Percentiles rank a stretch among this genome's conserved stretches.
These are phyloP conservation scores for Pythium pyrilobum DNA, from an alignment of 352 stramenopile species.

Conservation along the genomic window DNA sequence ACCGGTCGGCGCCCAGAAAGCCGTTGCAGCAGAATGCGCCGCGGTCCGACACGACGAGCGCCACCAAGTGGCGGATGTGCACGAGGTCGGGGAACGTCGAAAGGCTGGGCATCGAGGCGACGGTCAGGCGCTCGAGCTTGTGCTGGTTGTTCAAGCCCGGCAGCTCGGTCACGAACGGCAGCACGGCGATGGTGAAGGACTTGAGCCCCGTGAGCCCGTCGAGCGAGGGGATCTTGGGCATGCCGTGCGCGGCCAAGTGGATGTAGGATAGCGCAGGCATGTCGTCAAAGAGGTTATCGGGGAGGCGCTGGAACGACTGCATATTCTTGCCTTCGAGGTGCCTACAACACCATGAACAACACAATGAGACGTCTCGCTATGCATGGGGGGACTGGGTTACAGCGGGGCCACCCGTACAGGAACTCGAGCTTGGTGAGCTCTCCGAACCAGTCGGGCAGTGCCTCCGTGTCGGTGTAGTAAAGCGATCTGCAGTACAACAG, in stretches of 20 bases:
- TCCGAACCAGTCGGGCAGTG: constrained; percentile 31
- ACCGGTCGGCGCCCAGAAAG: constrained; percentile 20
- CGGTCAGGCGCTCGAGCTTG: constrained; percentile 21
- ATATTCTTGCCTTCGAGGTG: background rate
- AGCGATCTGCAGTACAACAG: constrained; percentile 23
- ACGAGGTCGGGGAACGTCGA: constrained; percentile 22
- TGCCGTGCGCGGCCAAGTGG: constrained; percentile 22
- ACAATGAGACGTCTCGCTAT: too few relatives aligned
- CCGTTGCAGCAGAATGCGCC: constrained; percentile 25
- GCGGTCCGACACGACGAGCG: constrained; percentile 12
- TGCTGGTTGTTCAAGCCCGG: constrained; percentile 18
- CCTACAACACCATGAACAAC: background rate
- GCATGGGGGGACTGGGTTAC: too few relatives aligned
- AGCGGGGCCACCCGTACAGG: constrained; percentile 31
- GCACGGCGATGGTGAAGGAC: constrained; percentile 21
- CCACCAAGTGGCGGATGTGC: constrained; percentile 6
- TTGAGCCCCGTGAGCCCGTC: constrained; percentile 20
- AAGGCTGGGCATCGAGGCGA: constrained; percentile 9
- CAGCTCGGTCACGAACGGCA: constrained; percentile 14
- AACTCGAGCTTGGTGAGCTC: constrained; percentile 29
- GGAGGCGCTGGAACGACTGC: constrained; percentile 15
- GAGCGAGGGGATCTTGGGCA: constrained; percentile 20
- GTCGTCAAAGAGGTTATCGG: constrained; percentile 20
- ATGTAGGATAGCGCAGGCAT: constrained; percentile 30
- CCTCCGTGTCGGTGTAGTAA: constrained; percentile 32